Evolutionary conservation across 1,284 basidiomycete genomes (phyloP), one percentile per base, ranked within the genome.

Genomic region (Trametes sp.): DNA sequence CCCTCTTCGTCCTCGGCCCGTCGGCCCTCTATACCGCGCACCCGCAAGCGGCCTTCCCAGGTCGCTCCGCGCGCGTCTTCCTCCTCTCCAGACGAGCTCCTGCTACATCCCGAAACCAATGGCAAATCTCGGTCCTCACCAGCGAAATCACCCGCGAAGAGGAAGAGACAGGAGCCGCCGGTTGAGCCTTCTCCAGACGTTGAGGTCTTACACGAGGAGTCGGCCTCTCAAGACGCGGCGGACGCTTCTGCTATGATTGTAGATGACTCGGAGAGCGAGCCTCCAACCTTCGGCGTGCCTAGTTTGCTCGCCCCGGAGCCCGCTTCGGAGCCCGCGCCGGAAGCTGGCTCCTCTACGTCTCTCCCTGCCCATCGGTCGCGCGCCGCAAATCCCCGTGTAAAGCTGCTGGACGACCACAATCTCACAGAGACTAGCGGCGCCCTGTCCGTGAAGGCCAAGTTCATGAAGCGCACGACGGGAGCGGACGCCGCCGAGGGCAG

Each of bases 311-410:
- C 29, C n/a, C 29, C 35, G 2, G 49, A 57, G 5, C 19, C 59
- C 3, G 54, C 80, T 19, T 77, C 79, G 13, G 72, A 77, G 52
- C 78, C 54, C 11, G 29, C 50, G 28, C 29, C 48, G 14, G 38
- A 46, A 45, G 26, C 26, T 11, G 45, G 48, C 1, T 41, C 44
- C n/a, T 59, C 51, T 13, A 53, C 50, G 4, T 16, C 50, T 7
- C 26, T 73, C 0, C 83, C 84, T 38, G 72, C 75, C 1, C 86
- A 86, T 70, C 81, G 81, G 57, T 74, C 72, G 2, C 82, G 84
- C 48, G 75, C 73, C 16, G 77, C 79, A 10, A 85, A 87, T 28
- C 85, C 88, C 21, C 77, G 78, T 4, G 81, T 89, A 19, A 84
- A 84, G 67, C 70, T 84, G 57, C 72, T 81, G 5, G 82, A 87